Evolutionary conservation across 140 eudicot species (phyloP).

Genomic region (Erigeron philadelphicus): DNA sequence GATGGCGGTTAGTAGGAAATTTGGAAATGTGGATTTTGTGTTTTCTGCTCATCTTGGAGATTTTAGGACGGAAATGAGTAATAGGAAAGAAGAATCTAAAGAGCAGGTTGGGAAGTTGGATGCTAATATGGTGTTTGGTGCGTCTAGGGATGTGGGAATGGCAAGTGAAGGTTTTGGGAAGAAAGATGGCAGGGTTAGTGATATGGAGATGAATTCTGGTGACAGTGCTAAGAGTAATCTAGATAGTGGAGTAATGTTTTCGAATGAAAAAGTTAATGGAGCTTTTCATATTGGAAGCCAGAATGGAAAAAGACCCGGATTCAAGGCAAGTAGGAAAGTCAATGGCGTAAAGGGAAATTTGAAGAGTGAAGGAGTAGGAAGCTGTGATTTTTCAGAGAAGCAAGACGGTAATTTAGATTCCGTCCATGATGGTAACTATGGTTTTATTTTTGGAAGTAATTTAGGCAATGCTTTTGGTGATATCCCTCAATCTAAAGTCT

Average conservation of each 20-base stretch:
- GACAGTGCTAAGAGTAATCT: constrained; percentile 20
- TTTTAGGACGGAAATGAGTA: constrained; percentile 17
- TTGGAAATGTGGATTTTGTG: constrained; percentile 23
- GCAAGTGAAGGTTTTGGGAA: constrained; percentile 15
- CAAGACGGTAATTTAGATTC: constrained; percentile 18
- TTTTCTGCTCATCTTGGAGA: constrained; percentile 34
- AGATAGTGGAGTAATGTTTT: constrained; percentile 19
- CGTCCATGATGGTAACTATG: constrained; percentile 15
- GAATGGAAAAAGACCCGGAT: constrained; percentile 11
- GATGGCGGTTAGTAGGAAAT: constrained; percentile 8
- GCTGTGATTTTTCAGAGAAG: constrained; percentile 23
- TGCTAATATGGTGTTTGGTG: constrained; percentile 19
- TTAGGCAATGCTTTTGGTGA: constrained; percentile 20
- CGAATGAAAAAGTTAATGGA: constrained; percentile 26
- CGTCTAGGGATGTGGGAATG: background rate
- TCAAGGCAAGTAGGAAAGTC: constrained; percentile 27
- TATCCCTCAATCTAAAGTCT: constrained; percentile 31
- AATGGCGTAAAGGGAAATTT: constrained; percentile 18
- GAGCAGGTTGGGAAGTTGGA: constrained; percentile 20
- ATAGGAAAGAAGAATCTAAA: constrained; percentile 11
- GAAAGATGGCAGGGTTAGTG: constrained; percentile 1
- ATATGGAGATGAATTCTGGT: constrained; percentile 3
- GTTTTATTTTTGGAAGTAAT: constrained; percentile 30
- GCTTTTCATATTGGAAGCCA: constrained; percentile 35
- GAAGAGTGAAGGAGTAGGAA: constrained; percentile 27